Evolutionary conservation across 2,329 filamentous ascomycete species (phyloP).

Genomic region (Neonectria ditissima): DNA sequence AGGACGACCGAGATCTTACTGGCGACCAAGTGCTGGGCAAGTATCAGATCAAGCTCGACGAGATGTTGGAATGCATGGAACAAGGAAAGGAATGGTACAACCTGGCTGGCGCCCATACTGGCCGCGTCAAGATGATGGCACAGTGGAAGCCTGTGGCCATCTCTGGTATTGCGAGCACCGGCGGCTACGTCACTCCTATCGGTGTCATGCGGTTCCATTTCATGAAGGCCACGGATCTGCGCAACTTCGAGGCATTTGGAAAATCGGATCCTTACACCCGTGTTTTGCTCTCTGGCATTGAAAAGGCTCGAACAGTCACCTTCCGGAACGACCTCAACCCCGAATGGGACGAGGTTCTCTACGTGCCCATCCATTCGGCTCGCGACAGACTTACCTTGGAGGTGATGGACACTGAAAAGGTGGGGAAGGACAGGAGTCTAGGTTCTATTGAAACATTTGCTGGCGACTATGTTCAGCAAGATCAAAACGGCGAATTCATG

Average conservation of each 20-base stretch:
- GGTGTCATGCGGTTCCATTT: constrained; percentile 97
- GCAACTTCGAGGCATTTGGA: constrained; percentile 94
- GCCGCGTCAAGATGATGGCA: constrained; percentile 88
- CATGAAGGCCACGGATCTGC: constrained; percentile 82
- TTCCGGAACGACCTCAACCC: constrained; percentile 97
- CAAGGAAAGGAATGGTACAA: constrained; percentile 98
- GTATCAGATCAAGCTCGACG: constrained; percentile 95
- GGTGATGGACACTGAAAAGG: constrained; percentile 95
- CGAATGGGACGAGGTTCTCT: constrained; percentile 95
- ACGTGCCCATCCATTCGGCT: constrained; percentile 87
- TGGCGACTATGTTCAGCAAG: constrained; percentile 82
- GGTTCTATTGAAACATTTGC: constrained; percentile 83
- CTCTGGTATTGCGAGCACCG: constrained; percentile 81
- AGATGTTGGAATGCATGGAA: constrained; percentile 89
- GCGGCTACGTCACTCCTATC: constrained; percentile 92
- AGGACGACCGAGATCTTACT: constrained; percentile 90
- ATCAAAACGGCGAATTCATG: constrained; percentile 83
- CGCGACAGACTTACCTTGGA: constrained; percentile 89
- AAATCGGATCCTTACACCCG: constrained; percentile 97
- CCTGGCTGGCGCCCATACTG: constrained; percentile 81
- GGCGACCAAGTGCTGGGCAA: constrained; percentile 87
- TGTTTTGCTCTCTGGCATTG: constrained; percentile 88
- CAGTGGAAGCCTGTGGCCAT: constrained; percentile 97
- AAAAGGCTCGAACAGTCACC: constrained; percentile 92
- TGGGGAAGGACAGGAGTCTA: constrained; percentile 90